Evolutionary conservation across 129 eudicot species (phyloP), one percentile per base, ranked within the genome.

Genomic region (Saussurea involucrata): DNA sequence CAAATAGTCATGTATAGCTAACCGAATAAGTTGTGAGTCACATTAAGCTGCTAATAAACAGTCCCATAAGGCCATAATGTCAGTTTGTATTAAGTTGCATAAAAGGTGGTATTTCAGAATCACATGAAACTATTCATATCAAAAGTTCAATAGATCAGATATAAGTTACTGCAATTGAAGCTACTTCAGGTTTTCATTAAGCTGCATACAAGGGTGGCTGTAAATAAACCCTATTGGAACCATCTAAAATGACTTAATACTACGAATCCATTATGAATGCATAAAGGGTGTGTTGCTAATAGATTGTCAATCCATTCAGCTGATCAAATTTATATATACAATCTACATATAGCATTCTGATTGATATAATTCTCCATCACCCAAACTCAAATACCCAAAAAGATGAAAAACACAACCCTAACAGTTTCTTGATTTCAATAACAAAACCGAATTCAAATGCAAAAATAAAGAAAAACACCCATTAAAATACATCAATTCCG

Each of bases 401-500:
- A 31, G 36, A 34, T 63, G 60, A 74, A 74, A 27, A 63, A 74
- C 70, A 63, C 4, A 32, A 32, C 32, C 32, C 67, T 15, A 64
- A 29, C 77, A 40, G 72, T 79, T 71, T 65, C 77, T 22, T 71
- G 33, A 71, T 25, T 24, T 20, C 6, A 3, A 63, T 28, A 32
- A 27, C 80, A 71, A 31, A 79, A 73, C 78, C 1, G 44, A 72
- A 42, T 42, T 58, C 17, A 66, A 80, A 33, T 29, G 31, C 18
- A 66, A 40, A 53, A 46, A n/a, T n/a, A n/a, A 44, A 31, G 21
- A 73, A 21, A 21, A 72, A 73, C n/a, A 9, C 40, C 31, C 61
- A 78, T 63, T 72, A 36, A 40, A 81, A 67, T 74, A 60, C 76
- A 74, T 5, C 84, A 74, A 81, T 33, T 12, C 27, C 27, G 71